Percentiles rank a stretch among this genome's conserved stretches.
Conservation (phyloP, 106 monocot species). For the Agapanthus africanus region DNA sequence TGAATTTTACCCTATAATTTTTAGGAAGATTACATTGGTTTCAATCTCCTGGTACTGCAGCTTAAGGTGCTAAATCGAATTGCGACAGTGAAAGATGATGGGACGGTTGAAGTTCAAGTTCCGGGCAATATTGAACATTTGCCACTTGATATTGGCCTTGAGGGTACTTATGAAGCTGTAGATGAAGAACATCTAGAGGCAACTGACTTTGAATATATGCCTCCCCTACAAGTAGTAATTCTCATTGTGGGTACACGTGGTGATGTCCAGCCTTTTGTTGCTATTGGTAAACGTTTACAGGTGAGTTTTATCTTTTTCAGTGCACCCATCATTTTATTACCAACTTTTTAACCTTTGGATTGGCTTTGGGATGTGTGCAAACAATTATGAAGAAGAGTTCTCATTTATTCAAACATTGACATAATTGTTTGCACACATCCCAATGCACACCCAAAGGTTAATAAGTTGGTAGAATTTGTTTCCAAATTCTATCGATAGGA, state of each 20-base stretch:
- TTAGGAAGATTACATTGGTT: too few relatives aligned
- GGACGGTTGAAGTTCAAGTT: conserved; percentile 78
- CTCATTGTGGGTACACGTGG: conserved; percentile 98
- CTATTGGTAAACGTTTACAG: conserved; percentile 94
- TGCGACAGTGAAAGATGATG: conserved; percentile 81
- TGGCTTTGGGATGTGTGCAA: too few relatives aligned
- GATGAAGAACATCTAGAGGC: conserved; percentile 38
- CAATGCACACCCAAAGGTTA: too few relatives aligned
- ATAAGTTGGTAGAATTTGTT: too few relatives aligned
- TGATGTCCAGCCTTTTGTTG: conserved; percentile 97
- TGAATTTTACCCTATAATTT: neutral
- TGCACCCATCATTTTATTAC: neutral
- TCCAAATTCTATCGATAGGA: too few relatives aligned
- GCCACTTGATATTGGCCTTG: conserved; percentile 27
- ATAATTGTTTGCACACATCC: too few relatives aligned
- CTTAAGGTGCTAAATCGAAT: conserved; percentile 82
- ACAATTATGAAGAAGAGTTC: too few relatives aligned
- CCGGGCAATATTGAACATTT: conserved; percentile 51
- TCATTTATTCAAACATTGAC: too few relatives aligned
- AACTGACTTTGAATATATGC: conserved; percentile 32
- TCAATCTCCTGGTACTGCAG: conserved; percentile 26
- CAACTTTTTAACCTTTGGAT: too few relatives aligned
- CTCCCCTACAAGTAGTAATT: conserved; percentile 88
- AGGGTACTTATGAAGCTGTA: conserved; percentile 29
- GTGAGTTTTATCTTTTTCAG: conserved; percentile 19